Conservation (phyloP, 371 early-diverging fungal genomes). For the Mucor mucedo region DNA sequence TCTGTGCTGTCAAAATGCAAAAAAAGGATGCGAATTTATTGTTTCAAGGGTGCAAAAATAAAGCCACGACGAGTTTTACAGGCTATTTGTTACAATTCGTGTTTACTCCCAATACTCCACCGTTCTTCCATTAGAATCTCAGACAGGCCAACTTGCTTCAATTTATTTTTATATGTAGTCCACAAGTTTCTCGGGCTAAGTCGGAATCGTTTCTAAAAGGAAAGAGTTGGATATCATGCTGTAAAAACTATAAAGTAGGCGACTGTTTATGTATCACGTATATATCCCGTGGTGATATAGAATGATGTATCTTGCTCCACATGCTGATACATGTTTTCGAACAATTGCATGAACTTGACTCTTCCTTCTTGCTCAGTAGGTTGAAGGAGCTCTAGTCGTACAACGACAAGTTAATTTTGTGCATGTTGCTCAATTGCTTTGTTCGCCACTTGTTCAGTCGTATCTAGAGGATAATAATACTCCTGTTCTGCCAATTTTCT, state of each 20-base stretch:
- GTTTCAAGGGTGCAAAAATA: constrained; percentile 30
- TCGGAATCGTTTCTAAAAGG: too few relatives aligned
- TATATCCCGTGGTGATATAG: constrained; percentile 33
- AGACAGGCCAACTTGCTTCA: constrained; percentile 25
- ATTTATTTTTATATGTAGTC: constrained; percentile 31
- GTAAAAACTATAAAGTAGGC: neutral
- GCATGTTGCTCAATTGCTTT: constrained; percentile 29
- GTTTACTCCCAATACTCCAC: constrained; percentile 36
- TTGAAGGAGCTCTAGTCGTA: constrained; percentile 25
- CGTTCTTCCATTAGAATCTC: constrained; percentile 37
- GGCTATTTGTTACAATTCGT: constrained; percentile 20
- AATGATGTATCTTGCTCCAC: constrained; percentile 34
- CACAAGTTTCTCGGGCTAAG: constrained; percentile 30
- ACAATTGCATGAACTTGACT: constrained; percentile 12
- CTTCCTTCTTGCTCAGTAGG: constrained; percentile 17
- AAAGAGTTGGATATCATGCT: neutral
- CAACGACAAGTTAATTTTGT: constrained; percentile 19
- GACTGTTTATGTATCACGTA: constrained; percentile 27
- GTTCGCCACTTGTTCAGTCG: constrained; percentile 21
- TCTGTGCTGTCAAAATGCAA: too few relatives aligned
- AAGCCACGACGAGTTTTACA: constrained; percentile 32
- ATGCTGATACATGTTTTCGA: constrained; percentile 18
- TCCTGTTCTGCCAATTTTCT: constrained; percentile 14
- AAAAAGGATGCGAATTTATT: too few relatives aligned
- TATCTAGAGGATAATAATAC: constrained; percentile 14